Evolutionary conservation across 768 basidiomycete genomes (phyloP), one percentile per base, ranked within the genome.

Genomic region (Phylloporus arenicola): DNA sequence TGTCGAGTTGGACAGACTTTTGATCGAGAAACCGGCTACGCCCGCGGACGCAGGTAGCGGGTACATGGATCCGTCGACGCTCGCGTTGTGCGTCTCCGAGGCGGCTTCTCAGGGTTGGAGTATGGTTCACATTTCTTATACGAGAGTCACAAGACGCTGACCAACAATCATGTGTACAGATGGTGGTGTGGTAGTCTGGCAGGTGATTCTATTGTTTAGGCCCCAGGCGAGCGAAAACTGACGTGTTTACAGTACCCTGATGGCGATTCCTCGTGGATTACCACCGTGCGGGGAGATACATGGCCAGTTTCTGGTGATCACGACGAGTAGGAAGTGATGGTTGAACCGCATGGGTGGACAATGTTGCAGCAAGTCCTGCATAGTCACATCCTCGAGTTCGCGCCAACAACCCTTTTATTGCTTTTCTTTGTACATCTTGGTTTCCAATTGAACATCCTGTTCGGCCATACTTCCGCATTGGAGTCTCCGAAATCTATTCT

Each of bases 81-180:
- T 89, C 10, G 76, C 80, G 1, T 64, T 64, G 6, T 90, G 87
- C 61, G 68, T 88, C 29, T 59, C 70, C 11, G 74, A 80, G 64
- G 88, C 84, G 0, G 77, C 82, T 59, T 58, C 55, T 14, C 58
- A 75, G 54, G 86, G 85, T 20, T 90, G 87, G 86, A 77, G 81
- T 81, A 53, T 70, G 82, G 19, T 17, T n/a, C 41, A 24, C 20
- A 7, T 20, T 20, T 49, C 34, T 45, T 34, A n/a, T 51, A 27
- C 25, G 8, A 34, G 13, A 42, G 6, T 22, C 19, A 16, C 8
- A 16, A 17, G 11, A 16, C 4, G 17, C 27, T 10, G 29, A 42
- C 46, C 40, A 25, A 11, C 11, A 24, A 29, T 4, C 9, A 6
- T 53, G 31, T 42, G 48, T 22, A 12, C 34, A 72, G 71, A 59